Conservation (phyloP, 495 filamentous ascomycete species). For the Rostrohypoxylon terebratum region DNA sequence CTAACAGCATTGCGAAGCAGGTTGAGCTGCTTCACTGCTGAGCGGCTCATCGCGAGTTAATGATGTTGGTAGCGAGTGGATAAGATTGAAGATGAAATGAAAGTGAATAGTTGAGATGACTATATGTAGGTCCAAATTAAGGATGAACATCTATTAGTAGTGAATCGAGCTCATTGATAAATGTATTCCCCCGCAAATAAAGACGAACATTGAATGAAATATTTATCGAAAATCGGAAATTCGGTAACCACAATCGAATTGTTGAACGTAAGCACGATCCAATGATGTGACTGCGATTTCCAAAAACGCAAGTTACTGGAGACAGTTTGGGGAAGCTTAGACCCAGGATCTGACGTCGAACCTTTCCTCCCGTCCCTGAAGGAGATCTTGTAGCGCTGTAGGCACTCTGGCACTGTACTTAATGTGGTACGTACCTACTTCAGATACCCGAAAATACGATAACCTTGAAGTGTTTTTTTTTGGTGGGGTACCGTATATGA, state of each 20-base stretch:
- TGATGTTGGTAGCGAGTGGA: not conserved
- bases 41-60: conserved; percentile 39
- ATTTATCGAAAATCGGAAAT: not conserved
- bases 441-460: not conserved
- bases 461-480: too few relatives aligned
- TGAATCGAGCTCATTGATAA: not conserved
- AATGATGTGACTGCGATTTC: conserved; percentile 39
- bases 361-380: conserved; percentile 8
- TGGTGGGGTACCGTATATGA: conserved; percentile 31
- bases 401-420: not conserved
- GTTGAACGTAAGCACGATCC: conserved; percentile 28
- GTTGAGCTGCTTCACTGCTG: conserved; percentile 45
- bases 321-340: conserved; percentile 16
- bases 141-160: not conserved
- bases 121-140: too few relatives aligned
- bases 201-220: conserved; percentile 2
- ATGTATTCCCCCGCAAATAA: conserved; percentile 1
- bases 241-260: conserved; percentile 20
- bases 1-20: conserved; percentile 39
- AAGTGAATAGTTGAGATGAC: conserved; percentile 13
- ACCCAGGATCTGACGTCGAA: conserved; percentile 34
- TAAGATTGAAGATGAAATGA: not conserved
- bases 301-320: conserved; percentile 26
- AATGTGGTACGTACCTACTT: not conserved
- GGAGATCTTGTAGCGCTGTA: conserved; percentile 6